Evolutionary conservation across 768 basidiomycete species (phyloP), one percentile per base, ranked within the genome.

Genomic region (Baorangia bicolor): DNA sequence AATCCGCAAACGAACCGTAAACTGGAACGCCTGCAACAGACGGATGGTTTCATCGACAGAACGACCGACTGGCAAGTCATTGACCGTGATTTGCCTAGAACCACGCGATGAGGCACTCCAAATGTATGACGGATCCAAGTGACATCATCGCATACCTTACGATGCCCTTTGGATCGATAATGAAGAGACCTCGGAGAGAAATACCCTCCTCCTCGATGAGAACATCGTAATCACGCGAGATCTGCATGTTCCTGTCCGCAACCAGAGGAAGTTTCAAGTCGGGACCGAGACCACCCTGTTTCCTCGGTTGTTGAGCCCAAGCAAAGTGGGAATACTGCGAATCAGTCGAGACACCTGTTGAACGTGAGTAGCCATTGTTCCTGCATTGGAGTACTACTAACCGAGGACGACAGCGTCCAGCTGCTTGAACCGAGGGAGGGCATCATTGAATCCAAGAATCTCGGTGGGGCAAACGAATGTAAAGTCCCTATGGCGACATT

Each of bases 381-480:
- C 7, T 5, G 9, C 0, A 3, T 23, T 14, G 38, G 13, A 25
- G 4, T 5, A 5, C 25, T 1, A 63, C 82, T 18, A 47, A 91
- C 91, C 90, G 58, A 96, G 82, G 41, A 96, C 87, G 37, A 77
- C 78, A 27, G 91, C 86, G 69, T 86, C 83, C 58, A 94, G 76
- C 50, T 79, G 80, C 51, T 84, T 78, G 78, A 96, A 94, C 58
- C 81, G 78, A 49, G 83, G 69, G 31, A 96, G 82, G 10, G 92
- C 87, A 58, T 92, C 90, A 72, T 96, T 94, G 81, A 94, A 97
- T 2, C 94, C 94, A 44, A 95, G 82, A 68, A 97, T 95, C 74
- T 96, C 94, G 54, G 93, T 94, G n/a, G 92, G 92, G 75, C 92
- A 95, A 64, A 91, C 90, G 62, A 90, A 91, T 37, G 91, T 92